Conservation (phyloP, 2,329 filamentous ascomycete species). For the Microascus cirrosus region DNA sequence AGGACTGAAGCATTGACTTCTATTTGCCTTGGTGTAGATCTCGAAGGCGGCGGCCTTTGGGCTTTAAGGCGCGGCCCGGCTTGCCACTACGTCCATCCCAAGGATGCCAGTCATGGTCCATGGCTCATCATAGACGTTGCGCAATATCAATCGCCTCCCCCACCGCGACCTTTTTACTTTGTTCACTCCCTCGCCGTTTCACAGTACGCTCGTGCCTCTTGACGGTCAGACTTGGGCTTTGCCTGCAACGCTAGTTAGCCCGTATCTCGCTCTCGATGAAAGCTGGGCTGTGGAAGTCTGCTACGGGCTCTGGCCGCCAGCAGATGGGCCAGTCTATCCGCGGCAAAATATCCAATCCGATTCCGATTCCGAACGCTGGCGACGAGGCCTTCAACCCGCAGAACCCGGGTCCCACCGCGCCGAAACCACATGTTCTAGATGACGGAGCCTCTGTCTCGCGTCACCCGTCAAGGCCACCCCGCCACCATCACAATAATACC, state of each 20-base stretch:
- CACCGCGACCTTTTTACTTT: not conserved
- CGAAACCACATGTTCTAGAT: slow-evolving; percentile 16
- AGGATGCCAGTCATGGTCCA: slow-evolving; percentile 1
- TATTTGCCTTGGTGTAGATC: slow-evolving; percentile 1
- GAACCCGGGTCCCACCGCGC: slow-evolving; percentile 25
- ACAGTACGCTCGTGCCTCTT: not conserved
- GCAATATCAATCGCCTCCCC: not conserved
- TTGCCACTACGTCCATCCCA: slow-evolving; percentile 1
- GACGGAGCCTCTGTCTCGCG: slow-evolving; percentile 9
- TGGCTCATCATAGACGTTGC: slow-evolving; percentile 1
- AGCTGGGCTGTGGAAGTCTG: slow-evolving; percentile 31
- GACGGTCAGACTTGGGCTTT: not conserved
- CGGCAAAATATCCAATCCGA: slow-evolving; percentile 50
- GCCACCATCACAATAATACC: slow-evolving; percentile 5
- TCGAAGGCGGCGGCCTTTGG: not conserved
- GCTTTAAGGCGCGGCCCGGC: not conserved
- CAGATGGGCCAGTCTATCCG: slow-evolving; percentile 37
- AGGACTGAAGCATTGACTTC: not conserved
- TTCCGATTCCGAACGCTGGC: slow-evolving; percentile 36
- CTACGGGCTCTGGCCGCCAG: slow-evolving; percentile 25
- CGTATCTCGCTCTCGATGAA: slow-evolving; percentile 18
- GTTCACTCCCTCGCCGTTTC: not conserved
- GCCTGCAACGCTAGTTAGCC: not conserved
- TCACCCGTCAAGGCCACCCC: slow-evolving; percentile 3
- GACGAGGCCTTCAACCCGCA: slow-evolving; percentile 45